A percentile compares a stretch with the other conserved stretches of the same genome.
phyloP scores from a whole-genome alignment of 2,329 filamentous ascomycete genomes.

The Monilinia vaccinii-corymbosi region DNA sequence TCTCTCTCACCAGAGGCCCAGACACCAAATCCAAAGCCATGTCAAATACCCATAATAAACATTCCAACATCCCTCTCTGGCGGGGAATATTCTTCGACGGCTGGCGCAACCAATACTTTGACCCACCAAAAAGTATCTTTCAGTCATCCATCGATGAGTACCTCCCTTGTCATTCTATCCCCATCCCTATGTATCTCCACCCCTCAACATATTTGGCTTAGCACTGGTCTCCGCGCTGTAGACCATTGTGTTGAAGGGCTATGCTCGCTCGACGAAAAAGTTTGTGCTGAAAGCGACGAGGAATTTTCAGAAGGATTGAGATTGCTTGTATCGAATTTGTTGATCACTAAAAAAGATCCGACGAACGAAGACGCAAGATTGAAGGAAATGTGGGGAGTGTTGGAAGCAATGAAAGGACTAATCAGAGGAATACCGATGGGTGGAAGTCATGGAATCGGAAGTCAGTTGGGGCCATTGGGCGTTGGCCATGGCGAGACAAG shows the following conservation, averaged over 20 bases:
- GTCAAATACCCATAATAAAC: conserved; percentile 30
- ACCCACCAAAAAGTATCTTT: conserved; percentile 21
- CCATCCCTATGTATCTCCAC: conserved; percentile 42
- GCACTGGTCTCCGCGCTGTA: conserved; percentile 46
- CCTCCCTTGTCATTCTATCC: conserved; percentile 47
- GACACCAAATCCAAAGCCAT: conserved; percentile 14
- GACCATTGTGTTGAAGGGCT: conserved; percentile 51
- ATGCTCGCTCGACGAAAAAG: conserved; percentile 32
- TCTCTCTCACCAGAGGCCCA: conserved; percentile 11
- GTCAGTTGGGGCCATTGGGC: conserved; percentile 35
- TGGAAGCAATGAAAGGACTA: conserved; percentile 41
- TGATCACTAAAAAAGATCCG: conserved; percentile 19
- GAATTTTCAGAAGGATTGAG: conserved; percentile 17
- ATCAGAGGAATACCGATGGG: conserved; percentile 34
- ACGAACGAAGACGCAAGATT: conserved; percentile 15
- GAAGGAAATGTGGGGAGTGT: conserved; percentile 34
- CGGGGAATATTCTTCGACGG: conserved; percentile 33
- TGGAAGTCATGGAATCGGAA: conserved; percentile 34
- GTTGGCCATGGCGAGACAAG: conserved; percentile 53
- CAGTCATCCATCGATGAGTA: conserved; percentile 32
- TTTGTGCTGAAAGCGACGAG: conserved; percentile 14
- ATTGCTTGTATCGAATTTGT: conserved; percentile 21
- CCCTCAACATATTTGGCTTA: conserved; percentile 45
- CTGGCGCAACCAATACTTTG: conserved; percentile 32
- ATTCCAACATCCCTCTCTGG: conserved; percentile 36